phyloP scores from a whole-genome alignment of 2,329 filamentous ascomycete genomes.

The Aspergillus thermomutatus region DNA sequence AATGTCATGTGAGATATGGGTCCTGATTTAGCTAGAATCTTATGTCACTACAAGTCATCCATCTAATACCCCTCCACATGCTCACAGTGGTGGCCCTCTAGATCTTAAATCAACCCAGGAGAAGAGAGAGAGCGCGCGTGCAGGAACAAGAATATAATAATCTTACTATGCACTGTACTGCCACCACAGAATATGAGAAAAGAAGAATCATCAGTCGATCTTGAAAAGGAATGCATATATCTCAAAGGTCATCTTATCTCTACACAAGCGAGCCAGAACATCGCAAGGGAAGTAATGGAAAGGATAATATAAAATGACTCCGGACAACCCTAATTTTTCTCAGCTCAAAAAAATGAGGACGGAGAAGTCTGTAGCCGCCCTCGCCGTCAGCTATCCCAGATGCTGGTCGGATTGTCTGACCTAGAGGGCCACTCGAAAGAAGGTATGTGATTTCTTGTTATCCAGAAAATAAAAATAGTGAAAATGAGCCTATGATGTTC shows the following conservation, averaged over 20 bases:
- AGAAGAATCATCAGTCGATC: neutral
- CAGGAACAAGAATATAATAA: too few relatives aligned
- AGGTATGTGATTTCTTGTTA: neutral
- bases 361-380: neutral
- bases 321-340: neutral
- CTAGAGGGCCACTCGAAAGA: neutral
- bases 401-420: neutral
- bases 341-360: neutral
- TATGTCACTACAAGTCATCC: too few relatives aligned
- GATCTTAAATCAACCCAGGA: too few relatives aligned
- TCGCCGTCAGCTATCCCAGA: neutral
- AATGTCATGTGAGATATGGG: neutral
- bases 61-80: too few relatives aligned
- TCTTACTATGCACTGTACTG: too few relatives aligned
- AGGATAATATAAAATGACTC: neutral
- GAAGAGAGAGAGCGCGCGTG: too few relatives aligned
- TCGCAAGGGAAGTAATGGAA: neutral
- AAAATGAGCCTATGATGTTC: neutral
- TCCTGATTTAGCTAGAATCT: neutral
- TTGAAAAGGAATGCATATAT: neutral
- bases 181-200: neutral
- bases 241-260: neutral
- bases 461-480: neutral
- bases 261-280: neutral
- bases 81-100: too few relatives aligned